A percentile compares a stretch with the other conserved stretches of the same genome.
These are phyloP conservation scores for Xylaria sp. DNA, from an alignment of 2,329 filamentous ascomycete species.

Conservation along the genomic window DNA sequence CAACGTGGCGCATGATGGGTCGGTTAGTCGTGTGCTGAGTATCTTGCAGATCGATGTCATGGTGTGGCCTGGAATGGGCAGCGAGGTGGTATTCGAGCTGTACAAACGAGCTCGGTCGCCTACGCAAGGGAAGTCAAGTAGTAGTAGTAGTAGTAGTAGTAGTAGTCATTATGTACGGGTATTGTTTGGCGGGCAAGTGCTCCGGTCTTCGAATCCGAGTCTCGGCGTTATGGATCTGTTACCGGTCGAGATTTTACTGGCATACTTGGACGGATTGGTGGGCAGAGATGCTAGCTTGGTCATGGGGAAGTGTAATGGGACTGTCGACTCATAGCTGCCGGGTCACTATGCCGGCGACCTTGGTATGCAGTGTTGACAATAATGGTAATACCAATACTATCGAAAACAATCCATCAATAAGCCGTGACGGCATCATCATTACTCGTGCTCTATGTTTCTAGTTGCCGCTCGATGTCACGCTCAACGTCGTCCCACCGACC, in stretches of 20 bases:
- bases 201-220: conserved; percentile 73
- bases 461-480: conserved; percentile 45
- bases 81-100: conserved; percentile 81
- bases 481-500: conserved; percentile 81
- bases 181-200: conserved; percentile 73
- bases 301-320: conserved; percentile 49
- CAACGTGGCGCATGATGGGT: conserved; percentile 84
- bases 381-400: conserved; percentile 9
- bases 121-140: conserved; percentile 27
- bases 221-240: conserved; percentile 79
- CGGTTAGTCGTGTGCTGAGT: conserved; percentile 71
- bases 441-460: conserved; percentile 36
- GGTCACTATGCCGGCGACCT: not conserved
- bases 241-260: conserved; percentile 69
- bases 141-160: conserved; percentile 35
- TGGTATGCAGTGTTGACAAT: not conserved
- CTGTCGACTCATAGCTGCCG: conserved; percentile 10
- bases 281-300: conserved; percentile 62
- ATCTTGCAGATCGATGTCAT: conserved; percentile 78
- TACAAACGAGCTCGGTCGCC: conserved; percentile 52
- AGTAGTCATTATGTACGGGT: conserved; percentile 68
- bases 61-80: conserved; percentile 88
- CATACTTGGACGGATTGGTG: conserved; percentile 77
- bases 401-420: not conserved
- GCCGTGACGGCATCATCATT: conserved; percentile 20